Evolutionary conservation across 495 filamentous ascomycete genomes (phyloP), one percentile per base, ranked within the genome.

Genomic region (Barbatosphaeria neglecta): DNA sequence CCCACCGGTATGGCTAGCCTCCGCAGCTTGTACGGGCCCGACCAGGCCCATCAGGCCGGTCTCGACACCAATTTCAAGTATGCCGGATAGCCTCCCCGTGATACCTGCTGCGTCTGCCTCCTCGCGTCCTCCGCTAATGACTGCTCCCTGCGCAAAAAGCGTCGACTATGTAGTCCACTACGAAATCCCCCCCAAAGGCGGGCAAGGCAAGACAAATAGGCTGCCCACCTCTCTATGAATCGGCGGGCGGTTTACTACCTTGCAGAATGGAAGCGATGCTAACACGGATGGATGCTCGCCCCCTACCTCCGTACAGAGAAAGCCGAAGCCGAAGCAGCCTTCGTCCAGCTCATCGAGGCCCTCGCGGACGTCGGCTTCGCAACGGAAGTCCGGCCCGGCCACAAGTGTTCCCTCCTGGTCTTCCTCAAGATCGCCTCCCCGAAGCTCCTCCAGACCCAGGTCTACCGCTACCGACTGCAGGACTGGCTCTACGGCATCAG

Each of bases 401-500:
- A 84, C 48, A 78, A 82, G 15, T 73, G 76, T 38, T 87, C 86
- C 5, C 64, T 96, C 31, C 69, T 98, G 37, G 71, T 98, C 43
- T 96, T 97, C 60, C 74, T 86, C 54, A 82, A 83, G 55, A 79
- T 90, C 15, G 79, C 78, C 41, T 86, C 83, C 3, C 68, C 80
- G 33, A 64, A 74, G 47, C 74, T 81, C 47, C 65, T 90, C 43
- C 64, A 69, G 47, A 65, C 62, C 38, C 77, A 84, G 41, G 76
- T 86, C 45, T 86, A 88, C 55, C 76, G 79, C 40, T 53, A 55
- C 55, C 88, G 92, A 43, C 82, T 96, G 40, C 87, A 88, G 56
- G 93, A 98, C 68, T 98, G 92, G 92, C 82, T 97, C 22, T 84
- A 90, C 66, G 88, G 92, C 25, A 83, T 96, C 31, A 82, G 88